A percentile compares a stretch with the other conserved stretches of the same genome.
These are phyloP conservation scores for Acacia pycnantha DNA, from an alignment of 331 rosid genomes.

Conservation along the genomic window DNA sequence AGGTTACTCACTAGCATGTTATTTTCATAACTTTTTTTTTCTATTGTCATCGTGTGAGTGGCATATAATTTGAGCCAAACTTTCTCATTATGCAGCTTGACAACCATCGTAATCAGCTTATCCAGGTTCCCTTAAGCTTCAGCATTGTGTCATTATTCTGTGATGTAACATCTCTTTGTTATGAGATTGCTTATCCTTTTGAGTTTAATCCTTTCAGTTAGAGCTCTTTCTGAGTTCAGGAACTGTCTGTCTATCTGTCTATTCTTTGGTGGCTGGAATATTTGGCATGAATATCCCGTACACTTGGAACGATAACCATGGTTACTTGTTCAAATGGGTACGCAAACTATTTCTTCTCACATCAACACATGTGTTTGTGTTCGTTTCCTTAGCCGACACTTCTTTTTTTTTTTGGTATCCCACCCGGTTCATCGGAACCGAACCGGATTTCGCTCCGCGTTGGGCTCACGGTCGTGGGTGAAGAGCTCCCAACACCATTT, in stretches of 20 bases:
- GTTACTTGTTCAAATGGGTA: conserved; percentile 86
- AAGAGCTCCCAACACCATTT: too few relatives aligned
- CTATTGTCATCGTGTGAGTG: not conserved
- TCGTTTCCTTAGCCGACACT: not conserved
- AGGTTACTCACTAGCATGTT: conserved; percentile 38
- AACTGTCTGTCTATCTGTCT: conserved; percentile 54
- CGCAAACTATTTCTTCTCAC: not conserved
- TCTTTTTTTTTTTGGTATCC: too few relatives aligned
- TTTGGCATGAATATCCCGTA: conserved; percentile 73
- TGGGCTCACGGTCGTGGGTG: too few relatives aligned
- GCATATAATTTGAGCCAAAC: conserved; percentile 14
- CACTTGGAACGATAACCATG: conserved; percentile 46
- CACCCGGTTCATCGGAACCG: too few relatives aligned
- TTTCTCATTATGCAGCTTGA: conserved; percentile 57
- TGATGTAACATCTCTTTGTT: not conserved
- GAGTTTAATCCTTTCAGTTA: conserved; percentile 47
- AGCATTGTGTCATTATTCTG: not conserved
- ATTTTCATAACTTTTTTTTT: not conserved
- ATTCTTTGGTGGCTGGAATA: conserved; percentile 59
- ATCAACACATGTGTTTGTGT: not conserved
- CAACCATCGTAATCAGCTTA: conserved; percentile 83
- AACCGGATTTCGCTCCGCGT: too few relatives aligned
- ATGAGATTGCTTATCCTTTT: not conserved
- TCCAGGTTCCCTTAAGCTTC: conserved; percentile 57
- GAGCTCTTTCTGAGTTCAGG: conserved; percentile 75